Percentiles rank a stretch among this genome's conserved stretches.
phyloP scores from a whole-genome alignment of 805 yeast species.

The Yueomyces sp. region DNA sequence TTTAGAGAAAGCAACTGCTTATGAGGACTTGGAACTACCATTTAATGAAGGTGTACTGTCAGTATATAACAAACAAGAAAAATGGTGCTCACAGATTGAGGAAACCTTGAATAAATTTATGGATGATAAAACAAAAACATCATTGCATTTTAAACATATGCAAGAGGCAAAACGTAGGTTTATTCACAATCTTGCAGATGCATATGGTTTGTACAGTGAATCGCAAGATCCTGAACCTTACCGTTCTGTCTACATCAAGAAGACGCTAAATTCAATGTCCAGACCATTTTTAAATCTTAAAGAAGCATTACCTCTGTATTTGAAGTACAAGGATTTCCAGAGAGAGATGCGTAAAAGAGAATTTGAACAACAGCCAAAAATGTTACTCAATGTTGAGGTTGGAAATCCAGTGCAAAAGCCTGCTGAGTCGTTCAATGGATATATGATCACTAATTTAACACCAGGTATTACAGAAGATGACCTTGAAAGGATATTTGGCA shows the following conservation, averaged over 20 bases:
- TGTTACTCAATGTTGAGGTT: constrained; percentile 15
- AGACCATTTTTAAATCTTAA: constrained; percentile 13
- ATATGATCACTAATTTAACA: constrained; percentile 38
- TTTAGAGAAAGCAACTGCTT: constrained; percentile 13
- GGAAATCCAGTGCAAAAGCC: constrained; percentile 15
- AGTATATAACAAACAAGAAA: constrained; percentile 39
- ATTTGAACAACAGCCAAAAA: constrained; percentile 14
- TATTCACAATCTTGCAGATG: constrained; percentile 51
- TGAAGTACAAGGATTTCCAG: constrained; percentile 27
- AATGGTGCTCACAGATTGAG: constrained; percentile 63
- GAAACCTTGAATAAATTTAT: constrained; percentile 36
- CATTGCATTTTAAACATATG: constrained; percentile 64
- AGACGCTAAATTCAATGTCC: constrained; percentile 16
- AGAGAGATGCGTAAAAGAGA: constrained; percentile 20
- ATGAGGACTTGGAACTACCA: constrained; percentile 20
- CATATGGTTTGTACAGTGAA: constrained; percentile 48
- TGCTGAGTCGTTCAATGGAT: constrained; percentile 33
- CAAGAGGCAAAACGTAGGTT: constrained; percentile 52
- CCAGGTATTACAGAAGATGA: constrained; percentile 39
- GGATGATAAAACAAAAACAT: constrained; percentile 26
- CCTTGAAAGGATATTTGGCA: constrained; percentile 25
- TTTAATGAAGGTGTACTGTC: constrained; percentile 35
- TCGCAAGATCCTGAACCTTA: constrained; percentile 76
- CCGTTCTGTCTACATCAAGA: constrained; percentile 52
- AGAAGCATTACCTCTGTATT: constrained; percentile 30